Evolutionary conservation across 2,329 filamentous ascomycete species (phyloP), one percentile per base, ranked within the genome.

Genomic region (Grosmannia clavigera): DNA sequence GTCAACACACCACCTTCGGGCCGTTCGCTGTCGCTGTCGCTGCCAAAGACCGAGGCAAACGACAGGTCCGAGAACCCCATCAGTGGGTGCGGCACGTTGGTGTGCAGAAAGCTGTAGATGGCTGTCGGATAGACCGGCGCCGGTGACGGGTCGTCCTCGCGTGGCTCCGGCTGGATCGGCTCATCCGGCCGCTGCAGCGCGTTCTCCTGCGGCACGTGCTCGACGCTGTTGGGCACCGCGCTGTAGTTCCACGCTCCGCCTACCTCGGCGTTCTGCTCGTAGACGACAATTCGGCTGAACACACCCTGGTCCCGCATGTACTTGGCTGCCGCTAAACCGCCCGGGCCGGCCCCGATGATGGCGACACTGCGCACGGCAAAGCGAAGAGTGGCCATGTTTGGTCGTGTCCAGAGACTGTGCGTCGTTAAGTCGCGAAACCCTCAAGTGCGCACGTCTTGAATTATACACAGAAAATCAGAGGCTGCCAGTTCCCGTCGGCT

Each of bases 221-320:
- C 79, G 62, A 68, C 75, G 65, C 66, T 79, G 63, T 69, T 76
- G 60, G 71, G 78, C 62, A 70, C 72, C 33, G 76, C 74, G 63
- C 80, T 85, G 71, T 95, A 91, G 67, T 90, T 87, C 92, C 92
- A 97, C 11, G 94, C 82, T 2, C 94, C 92, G 61, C 91, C 92
- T 7, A 87, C 81, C 55, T 82, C 79, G 53, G 79, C 75, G 65
- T 90, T 85, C 72, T 96, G 90, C 72, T 97, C 94, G 67, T 88
- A 95, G 48, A 96, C 72, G 62, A 85, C 81, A 62, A 97, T 85
- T 35, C 76, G 80, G 14, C 83, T 74, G 67, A 94, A 94, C 1
- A 70, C 65, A 46, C 76, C 68, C 78, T 86, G 90, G 0, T 87
- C 89, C 12, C 81, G 70, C 22, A 96, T 78, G 68, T 92, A 92